Percentiles rank a stretch among this genome's conserved stretches.
Evolutionary conservation across 2,329 filamentous ascomycete genomes (phyloP).

Genomic region (Aspergillus sp.): DNA sequence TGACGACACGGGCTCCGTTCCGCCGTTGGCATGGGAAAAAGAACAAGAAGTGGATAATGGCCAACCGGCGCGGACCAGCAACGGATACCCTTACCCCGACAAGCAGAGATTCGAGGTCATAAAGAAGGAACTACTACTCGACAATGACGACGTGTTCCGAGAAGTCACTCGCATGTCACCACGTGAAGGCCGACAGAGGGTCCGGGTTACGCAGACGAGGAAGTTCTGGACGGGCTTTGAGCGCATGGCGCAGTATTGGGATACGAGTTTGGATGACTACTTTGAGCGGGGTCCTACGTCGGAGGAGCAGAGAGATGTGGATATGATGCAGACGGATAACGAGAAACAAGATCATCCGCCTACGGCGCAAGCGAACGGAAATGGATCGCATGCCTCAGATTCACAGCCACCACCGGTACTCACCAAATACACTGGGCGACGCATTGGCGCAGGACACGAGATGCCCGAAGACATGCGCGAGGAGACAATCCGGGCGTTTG

Average conservation of each 20-base stretch:
- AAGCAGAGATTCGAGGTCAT: constrained; percentile 43
- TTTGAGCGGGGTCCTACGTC: constrained; percentile 31
- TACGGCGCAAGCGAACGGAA: not conserved
- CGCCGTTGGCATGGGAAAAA: constrained; percentile 32
- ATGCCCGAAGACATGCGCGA: constrained; percentile 53
- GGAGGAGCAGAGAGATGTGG: constrained; percentile 12
- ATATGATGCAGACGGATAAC: constrained; percentile 14
- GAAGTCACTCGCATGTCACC: constrained; percentile 44
- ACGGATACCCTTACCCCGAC: constrained; percentile 41
- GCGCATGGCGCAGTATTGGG: constrained; percentile 55
- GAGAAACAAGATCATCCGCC: constrained; percentile 7
- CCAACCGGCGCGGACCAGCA: constrained; percentile 35
- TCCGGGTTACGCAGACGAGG: constrained; percentile 48
- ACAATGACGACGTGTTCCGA: constrained; percentile 52
- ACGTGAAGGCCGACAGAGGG: constrained; percentile 37
- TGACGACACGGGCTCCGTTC: constrained; percentile 25
- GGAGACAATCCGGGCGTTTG: constrained; percentile 47
- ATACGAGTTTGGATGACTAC: constrained; percentile 51
- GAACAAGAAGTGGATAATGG: constrained; percentile 11
- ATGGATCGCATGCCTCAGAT: not conserved
- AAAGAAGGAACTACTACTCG: constrained; percentile 44
- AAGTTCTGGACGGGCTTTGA: constrained; percentile 55
- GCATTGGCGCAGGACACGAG: constrained; percentile 48
- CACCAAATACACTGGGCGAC: constrained; percentile 48
- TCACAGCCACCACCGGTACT: constrained; percentile 10